Conservation (phyloP, 2,329 filamentous ascomycete species). For the Fusarium poae region DNA sequence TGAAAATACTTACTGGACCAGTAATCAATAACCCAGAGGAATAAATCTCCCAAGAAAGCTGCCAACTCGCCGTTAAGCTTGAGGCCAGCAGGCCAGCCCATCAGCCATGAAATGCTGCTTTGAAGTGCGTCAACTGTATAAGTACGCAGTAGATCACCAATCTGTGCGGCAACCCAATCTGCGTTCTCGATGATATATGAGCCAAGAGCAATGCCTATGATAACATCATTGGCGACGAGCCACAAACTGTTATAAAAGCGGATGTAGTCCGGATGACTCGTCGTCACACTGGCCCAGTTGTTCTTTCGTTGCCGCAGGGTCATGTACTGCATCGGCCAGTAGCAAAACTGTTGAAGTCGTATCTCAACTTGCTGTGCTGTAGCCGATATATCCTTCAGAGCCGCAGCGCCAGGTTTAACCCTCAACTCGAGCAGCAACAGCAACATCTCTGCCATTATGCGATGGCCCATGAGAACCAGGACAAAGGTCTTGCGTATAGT, state of each 20-base stretch:
- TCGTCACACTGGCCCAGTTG: constrained; percentile 96
- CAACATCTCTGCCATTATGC: constrained; percentile 83
- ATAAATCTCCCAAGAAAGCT: constrained; percentile 92
- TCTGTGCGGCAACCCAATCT: constrained; percentile 82
- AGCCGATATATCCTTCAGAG: constrained; percentile 94
- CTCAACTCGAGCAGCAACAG: constrained; percentile 88
- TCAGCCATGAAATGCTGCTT: constrained; percentile 92
- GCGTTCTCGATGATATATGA: constrained; percentile 98
- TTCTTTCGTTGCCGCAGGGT: constrained; percentile 89
- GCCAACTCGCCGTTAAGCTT: constrained; percentile 96
- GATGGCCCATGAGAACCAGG: constrained; percentile 81
- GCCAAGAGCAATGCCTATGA: constrained; percentile 95
- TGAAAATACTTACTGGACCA: constrained; percentile 78
- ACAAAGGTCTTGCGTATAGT: constrained; percentile 80
- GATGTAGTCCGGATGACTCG: constrained; percentile 96
- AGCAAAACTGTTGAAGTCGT: constrained; percentile 96
- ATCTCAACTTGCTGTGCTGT: constrained; percentile 98
- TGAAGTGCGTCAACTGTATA: constrained; percentile 93
- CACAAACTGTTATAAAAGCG: constrained; percentile 98
- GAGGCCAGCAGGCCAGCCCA: constrained; percentile 93
- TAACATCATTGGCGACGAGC: constrained; percentile 98
- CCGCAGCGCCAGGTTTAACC: constrained; percentile 79
- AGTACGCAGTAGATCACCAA: constrained; percentile 78
- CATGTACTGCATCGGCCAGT: constrained; percentile 97
- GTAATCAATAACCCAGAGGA: constrained; percentile 98